These are phyloP conservation scores for Erythrobasidium hasegawianum DNA, from an alignment of 1,284 basidiomycete species.

Conservation along the genomic window DNA sequence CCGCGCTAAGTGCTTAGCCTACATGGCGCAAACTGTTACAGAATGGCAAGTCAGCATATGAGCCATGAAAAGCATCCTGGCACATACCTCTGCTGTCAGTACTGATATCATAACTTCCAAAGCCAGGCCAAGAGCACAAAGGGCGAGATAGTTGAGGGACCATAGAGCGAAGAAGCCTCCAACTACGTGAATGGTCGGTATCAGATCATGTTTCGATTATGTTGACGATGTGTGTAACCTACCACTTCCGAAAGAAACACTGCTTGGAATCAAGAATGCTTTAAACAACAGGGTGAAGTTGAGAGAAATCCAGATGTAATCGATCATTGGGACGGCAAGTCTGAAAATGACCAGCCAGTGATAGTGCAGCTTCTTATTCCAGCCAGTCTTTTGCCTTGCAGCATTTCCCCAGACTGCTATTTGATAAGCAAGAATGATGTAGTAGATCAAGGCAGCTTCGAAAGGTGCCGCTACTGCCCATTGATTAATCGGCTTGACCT, in stretches of 20 bases:
- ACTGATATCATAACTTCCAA: constrained; percentile 47
- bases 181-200: too few relatives aligned
- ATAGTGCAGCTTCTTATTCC: constrained; percentile 42
- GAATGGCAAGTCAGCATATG: background rate
- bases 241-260: constrained; percentile 45
- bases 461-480: constrained; percentile 48
- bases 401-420: constrained; percentile 42
- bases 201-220: too few relatives aligned
- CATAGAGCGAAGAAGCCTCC: constrained; percentile 48
- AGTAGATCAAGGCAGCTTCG: constrained; percentile 49
- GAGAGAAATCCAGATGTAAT: constrained; percentile 48
- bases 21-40: background rate
- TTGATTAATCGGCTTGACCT: constrained; percentile 42
- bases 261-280: constrained; percentile 47
- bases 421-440: constrained; percentile 46
- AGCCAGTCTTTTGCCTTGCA: constrained; percentile 42
- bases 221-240: too few relatives aligned
- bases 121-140: constrained; percentile 46
- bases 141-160: constrained; percentile 47
- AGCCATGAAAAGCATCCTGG: constrained; percentile 15
- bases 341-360: constrained; percentile 42
- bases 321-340: constrained; percentile 43
- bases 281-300: constrained; percentile 45
- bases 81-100: constrained; percentile 43
- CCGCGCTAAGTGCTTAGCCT: too few relatives aligned